Evolutionary conservation across 805 yeast species (phyloP), one percentile per base, ranked within the genome.

Genomic region (Candida nonsorbophila): DNA sequence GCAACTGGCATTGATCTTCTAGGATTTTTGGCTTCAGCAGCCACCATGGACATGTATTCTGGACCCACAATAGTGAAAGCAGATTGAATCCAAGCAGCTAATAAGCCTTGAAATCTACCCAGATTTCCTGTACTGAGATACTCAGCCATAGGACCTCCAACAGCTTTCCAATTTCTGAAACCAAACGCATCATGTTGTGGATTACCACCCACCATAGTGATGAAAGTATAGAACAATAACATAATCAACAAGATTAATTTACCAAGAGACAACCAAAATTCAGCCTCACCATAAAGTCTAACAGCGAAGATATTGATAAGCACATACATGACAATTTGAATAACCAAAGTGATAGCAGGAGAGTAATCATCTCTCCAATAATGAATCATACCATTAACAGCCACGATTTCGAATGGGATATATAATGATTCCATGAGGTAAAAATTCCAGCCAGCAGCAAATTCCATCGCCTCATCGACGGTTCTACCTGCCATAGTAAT

Each of bases 1-100:
- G 83, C 81, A 43, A 70, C 72, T 19, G 78, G 72, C 32, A 78
- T 64, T 34, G 70, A 73, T 41, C 69, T 60, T 48, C 84, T 65
- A 32, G 82, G 83, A 39, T 67, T 67, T 33, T 62, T 56, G 31
- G 76, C 67, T 52, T 78, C 85, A 11, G 77, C 6, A 4, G 66
- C 62, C 18, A 58, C 64, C 62, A 65, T 59, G 14, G 65, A 52
- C 40, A 67, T 48, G 40, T 66, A 66, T 37, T 67, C 72, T 4
- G 70, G 66, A 6, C 69, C 69, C 20, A 56, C 69, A 25, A 59
- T 55, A 6, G 58, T 53, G 42, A 63, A 66, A 11, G 65, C 66
- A 16, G 65, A 60, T 13, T 29, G 42, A 18, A 47, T 59, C 24
- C 59, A 48, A 6, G 66, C 67, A 14, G 55, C 55, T 32, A 66